Percentiles rank a stretch among this genome's conserved stretches.
These are phyloP conservation scores for Phytophthora kernoviae DNA, from an alignment of 352 stramenopile species.

Conservation along the genomic window DNA sequence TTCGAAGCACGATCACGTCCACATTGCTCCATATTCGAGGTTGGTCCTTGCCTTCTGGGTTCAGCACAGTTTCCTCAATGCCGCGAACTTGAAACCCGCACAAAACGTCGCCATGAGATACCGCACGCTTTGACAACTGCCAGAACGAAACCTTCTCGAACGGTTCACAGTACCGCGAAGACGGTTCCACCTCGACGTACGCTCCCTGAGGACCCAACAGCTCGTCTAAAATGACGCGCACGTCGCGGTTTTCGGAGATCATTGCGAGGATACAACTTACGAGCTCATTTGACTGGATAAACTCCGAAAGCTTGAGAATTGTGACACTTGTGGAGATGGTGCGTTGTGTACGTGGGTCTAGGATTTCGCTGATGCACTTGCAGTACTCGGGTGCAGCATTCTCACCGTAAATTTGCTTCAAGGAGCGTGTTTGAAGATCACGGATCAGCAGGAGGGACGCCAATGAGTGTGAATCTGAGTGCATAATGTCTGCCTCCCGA, in stretches of 20 bases:
- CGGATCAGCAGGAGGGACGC: constrained; percentile 77
- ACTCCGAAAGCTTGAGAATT: constrained; percentile 66
- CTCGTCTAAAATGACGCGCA: constrained; percentile 71
- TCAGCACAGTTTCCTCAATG: constrained; percentile 57
- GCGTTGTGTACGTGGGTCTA: constrained; percentile 75
- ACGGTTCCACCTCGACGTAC: constrained; percentile 65
- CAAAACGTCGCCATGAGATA: constrained; percentile 55
- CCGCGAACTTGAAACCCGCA: constrained; percentile 65
- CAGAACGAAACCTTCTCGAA: constrained; percentile 65
- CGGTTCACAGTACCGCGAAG: constrained; percentile 51
- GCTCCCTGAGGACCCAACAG: constrained; percentile 60
- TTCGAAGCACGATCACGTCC: constrained; percentile 76
- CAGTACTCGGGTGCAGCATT: constrained; percentile 27
- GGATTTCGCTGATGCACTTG: constrained; percentile 76
- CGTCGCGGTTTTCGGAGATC: constrained; percentile 78
- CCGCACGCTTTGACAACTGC: constrained; percentile 60
- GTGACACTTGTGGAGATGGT: constrained; percentile 65
- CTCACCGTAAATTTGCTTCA: neutral
- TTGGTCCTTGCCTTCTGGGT: constrained; percentile 53
- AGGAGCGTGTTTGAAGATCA: constrained; percentile 46
- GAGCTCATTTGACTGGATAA: constrained; percentile 85
- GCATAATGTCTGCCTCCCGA: constrained; percentile 70
- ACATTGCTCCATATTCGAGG: constrained; percentile 45
- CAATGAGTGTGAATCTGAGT: constrained; percentile 77
- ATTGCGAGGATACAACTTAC: constrained; percentile 76